Evolutionary conservation across 768 basidiomycete species (phyloP), one percentile per base, ranked within the genome.

Genomic region (Mycena albidolilacea): DNA sequence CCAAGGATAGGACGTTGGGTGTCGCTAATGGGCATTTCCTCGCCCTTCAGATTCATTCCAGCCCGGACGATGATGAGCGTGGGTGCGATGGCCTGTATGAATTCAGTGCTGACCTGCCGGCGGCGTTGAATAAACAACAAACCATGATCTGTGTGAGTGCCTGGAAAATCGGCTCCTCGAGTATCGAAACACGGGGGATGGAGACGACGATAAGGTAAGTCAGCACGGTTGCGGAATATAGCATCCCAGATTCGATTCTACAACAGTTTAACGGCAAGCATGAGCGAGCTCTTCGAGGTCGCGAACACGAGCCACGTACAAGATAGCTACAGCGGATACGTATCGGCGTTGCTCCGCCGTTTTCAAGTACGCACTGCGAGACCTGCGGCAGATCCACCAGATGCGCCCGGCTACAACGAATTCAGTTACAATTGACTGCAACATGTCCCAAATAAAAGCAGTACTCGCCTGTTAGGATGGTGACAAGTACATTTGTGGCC

Each of bases 41-140:
- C 37, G 52, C 60, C 44, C 71, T 74, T 46, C 30, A 77, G 64
- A 37, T 79, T 79, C n/a, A 79, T 76, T 30, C 80, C 80, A 7
- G 80, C 78, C 48, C 81, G 81, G 2, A 81, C 80, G 71, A 82
- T 81, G 37, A 82, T 81, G 55, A 82, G 76, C 7, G 81, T 81
- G 7, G 81, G 81, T 17, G 79, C 80, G 30, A 82, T 82, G 15
- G 79, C 79, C 81, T 82, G n/a, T 6, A 38, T 39, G 17, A n/a
- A 39, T 19, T 19, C 2, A 38, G 38, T 7, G 17, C 19, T 3
- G 35, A 57, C 8, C 10, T 59, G 11, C 5, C 21, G 39, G 5
- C 21, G 60, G 55, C 52, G 55, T 12, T 11, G 30, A 70, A 39
- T 6, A 52, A 23, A 35, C 15, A 38, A 73, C 63, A 73, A 74